Conservation (phyloP, 1,139 yeast genomes). For the Saccharomycopsis phalli region DNA sequence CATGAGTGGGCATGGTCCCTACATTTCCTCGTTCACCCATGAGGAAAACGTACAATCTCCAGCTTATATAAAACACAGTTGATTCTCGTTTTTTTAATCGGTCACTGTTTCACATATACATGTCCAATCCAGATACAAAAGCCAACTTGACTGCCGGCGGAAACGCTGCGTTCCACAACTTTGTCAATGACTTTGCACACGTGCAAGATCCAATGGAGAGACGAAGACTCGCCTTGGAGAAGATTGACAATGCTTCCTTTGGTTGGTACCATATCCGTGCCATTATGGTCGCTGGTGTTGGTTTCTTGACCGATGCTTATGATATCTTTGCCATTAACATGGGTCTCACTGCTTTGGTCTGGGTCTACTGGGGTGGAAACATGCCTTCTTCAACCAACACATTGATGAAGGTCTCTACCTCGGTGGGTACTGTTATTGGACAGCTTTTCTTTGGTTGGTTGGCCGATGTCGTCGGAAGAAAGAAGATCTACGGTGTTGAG, state of each 20-base stretch:
- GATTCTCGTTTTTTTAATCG: too few relatives aligned
- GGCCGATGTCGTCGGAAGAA: conserved; percentile 84
- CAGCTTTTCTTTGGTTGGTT: conserved; percentile 78
- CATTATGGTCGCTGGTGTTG: conserved; percentile 87
- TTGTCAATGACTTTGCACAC: conserved; percentile 73
- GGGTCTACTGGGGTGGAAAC: conserved; percentile 62
- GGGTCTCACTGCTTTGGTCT: conserved; percentile 65
- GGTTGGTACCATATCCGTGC: conserved; percentile 88
- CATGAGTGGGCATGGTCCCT: too few relatives aligned
- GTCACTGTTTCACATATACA: too few relatives aligned
- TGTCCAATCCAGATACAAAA: too few relatives aligned
- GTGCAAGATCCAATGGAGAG: conserved; percentile 83
- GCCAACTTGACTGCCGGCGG: conserved; percentile 53
- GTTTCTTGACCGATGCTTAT: conserved; percentile 87
- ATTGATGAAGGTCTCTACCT: conserved; percentile 75
- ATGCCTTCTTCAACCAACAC: conserved; percentile 64
- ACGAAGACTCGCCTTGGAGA: conserved; percentile 81
- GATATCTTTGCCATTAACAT: conserved; percentile 86
- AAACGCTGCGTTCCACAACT: conserved; percentile 85
- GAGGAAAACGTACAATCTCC: too few relatives aligned
- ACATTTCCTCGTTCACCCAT: too few relatives aligned
- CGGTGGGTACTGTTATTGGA: conserved; percentile 92
- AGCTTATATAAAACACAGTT: too few relatives aligned
- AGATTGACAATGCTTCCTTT: conserved; percentile 74
- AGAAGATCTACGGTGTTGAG: conserved; percentile 80